Conservation (phyloP, 495 filamentous ascomycete species). For the Penicillium ucsense region DNA sequence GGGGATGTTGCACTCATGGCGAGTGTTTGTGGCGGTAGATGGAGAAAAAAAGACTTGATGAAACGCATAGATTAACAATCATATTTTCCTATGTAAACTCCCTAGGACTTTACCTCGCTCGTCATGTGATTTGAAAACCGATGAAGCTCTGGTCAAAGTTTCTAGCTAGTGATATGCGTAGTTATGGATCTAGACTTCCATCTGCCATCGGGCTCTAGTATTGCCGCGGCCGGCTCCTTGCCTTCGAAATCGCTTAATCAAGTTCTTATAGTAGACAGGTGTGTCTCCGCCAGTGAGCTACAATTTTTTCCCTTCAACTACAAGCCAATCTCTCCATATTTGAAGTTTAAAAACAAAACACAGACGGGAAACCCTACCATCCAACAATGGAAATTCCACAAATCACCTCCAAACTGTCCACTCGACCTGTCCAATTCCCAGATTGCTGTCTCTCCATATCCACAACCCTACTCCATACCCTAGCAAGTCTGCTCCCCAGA, state of each 20-base stretch:
- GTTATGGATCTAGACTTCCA: no score
- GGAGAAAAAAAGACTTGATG: constrained; percentile 22
- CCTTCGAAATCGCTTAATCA: background rate
- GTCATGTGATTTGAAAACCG: no score
- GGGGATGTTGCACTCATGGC: constrained; percentile 9
- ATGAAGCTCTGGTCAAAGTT: background rate
- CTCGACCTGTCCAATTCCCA: constrained; percentile 19
- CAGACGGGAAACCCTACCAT: background rate
- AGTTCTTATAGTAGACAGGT: background rate
- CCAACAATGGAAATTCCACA: constrained; percentile 21
- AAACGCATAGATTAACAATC: constrained; percentile 22
- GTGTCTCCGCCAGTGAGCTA: no score
- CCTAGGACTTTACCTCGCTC: no score
- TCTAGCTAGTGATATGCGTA: background rate
- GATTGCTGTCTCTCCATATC: constrained; percentile 44
- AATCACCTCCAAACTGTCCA: constrained; percentile 11
- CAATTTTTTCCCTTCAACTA: no score
- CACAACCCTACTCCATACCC: constrained; percentile 21
- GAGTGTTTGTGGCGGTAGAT: constrained; percentile 17
- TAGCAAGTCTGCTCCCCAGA: constrained; percentile 31
- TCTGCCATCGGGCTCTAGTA: no score
- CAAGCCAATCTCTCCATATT: background rate
- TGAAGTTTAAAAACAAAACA: background rate
- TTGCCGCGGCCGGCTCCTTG: no score
- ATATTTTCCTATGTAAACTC: background rate